A percentile compares a stretch with the other conserved stretches of the same genome.
These are phyloP conservation scores for Terfezia claveryi DNA, from an alignment of 495 filamentous ascomycete species.

Conservation along the genomic window DNA sequence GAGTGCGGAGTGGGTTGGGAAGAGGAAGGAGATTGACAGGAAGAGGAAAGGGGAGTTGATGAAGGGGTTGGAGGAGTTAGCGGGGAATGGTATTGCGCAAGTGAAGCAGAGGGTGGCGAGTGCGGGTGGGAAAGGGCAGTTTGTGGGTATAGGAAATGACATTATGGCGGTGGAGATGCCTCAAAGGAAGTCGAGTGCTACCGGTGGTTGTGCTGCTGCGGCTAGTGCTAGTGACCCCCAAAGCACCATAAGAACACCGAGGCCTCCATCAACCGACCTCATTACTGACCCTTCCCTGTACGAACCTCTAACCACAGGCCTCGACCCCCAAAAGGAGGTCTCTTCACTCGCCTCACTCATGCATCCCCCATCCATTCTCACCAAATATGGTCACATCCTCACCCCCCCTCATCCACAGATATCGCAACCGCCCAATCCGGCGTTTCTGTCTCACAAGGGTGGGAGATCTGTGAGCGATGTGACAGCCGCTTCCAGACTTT, in stretches of 20 bases:
- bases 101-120: conserved; percentile 1
- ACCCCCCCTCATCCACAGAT: conserved; percentile 36
- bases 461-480: conserved; percentile 79
- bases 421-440: conserved; percentile 40
- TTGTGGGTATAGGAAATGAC: background rate
- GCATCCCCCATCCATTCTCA: conserved; percentile 36
- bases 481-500: conserved; percentile 73
- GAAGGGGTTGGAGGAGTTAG: conserved; percentile 13
- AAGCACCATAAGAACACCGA: conserved; percentile 1
- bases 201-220: background rate
- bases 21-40: conserved; percentile 10
- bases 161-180: background rate
- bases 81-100: conserved; percentile 1
- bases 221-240: background rate
- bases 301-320: conserved; percentile 32
- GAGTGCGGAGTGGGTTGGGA: conserved; percentile 40
- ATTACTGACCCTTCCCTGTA: background rate
- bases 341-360: conserved; percentile 35
- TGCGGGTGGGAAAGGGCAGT: background rate
- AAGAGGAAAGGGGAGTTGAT: conserved; percentile 12
- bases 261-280: conserved; percentile 13
- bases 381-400: conserved; percentile 52
- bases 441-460: conserved; percentile 42
- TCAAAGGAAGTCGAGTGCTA: background rate
- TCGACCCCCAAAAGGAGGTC: conserved; percentile 46